Evolutionary conservation across 768 basidiomycete genomes (phyloP).

Genomic region (Auricularia sp.): DNA sequence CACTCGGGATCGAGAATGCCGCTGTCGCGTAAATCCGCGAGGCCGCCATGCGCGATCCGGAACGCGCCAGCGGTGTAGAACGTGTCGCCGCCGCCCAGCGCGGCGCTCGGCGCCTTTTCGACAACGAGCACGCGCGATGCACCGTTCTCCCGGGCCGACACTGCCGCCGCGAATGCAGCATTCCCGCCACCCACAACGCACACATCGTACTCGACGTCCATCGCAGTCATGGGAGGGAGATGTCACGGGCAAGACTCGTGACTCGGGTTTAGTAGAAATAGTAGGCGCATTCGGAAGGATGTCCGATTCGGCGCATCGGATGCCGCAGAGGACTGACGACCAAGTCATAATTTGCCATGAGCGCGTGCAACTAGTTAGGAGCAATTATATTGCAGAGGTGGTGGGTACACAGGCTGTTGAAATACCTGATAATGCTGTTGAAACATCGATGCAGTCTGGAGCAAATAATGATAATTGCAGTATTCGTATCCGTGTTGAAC

Average conservation of each 20-base stretch:
- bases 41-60: conserved; percentile 52
- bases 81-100: conserved; percentile 63
- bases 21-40: conserved; percentile 48
- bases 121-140: conserved; percentile 50
- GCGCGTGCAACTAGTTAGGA: too few relatives aligned
- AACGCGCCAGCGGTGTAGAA: conserved; percentile 65
- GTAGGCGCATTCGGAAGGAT: background rate
- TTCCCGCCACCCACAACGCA: conserved; percentile 59
- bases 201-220: conserved; percentile 31
- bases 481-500: background rate
- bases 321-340: too few relatives aligned
- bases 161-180: conserved; percentile 57
- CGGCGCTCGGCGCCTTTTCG: conserved; percentile 47
- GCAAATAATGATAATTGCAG: too few relatives aligned
- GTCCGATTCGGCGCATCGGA: background rate
- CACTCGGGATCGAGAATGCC: conserved; percentile 34
- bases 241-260: background rate
- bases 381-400: too few relatives aligned
- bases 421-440: background rate
- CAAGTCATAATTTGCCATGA: too few relatives aligned
- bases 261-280: too few relatives aligned
- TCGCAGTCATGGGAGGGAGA: background rate
- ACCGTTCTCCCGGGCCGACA: conserved; percentile 49
- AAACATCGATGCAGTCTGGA: background rate
- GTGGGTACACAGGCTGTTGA: background rate